Percentiles rank a stretch among this genome's conserved stretches.
Conservation (phyloP, 176 grass and related monocot genomes). For the Paspalum vaginatum region DNA sequence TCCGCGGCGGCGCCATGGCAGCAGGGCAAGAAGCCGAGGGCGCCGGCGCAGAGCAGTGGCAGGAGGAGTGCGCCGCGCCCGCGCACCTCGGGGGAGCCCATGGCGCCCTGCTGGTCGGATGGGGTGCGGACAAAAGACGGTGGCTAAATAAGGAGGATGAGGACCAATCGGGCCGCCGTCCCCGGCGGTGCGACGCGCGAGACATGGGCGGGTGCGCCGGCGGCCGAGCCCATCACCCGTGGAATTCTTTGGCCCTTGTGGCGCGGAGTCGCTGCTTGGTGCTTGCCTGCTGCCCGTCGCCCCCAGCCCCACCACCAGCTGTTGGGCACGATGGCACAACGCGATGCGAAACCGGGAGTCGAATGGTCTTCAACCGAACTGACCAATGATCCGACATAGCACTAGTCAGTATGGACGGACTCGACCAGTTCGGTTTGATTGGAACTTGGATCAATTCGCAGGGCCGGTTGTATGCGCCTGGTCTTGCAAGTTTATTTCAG, state of each 20-base stretch:
- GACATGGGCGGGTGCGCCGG: slow-evolving; percentile 15
- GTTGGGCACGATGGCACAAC: slow-evolving; percentile 10
- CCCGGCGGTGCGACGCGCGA: neutral
- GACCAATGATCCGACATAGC: neutral
- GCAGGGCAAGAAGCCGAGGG: slow-evolving; percentile 7
- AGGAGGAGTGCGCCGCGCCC: slow-evolving; percentile 13
- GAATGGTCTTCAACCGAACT: neutral
- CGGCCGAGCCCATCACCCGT: neutral
- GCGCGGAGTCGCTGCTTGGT: neutral
- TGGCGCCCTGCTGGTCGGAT: slow-evolving; percentile 11
- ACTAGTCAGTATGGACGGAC: slow-evolving; percentile 11
- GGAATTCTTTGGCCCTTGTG: slow-evolving; percentile 7
- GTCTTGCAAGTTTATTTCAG: neutral
- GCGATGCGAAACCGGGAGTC: neutral
- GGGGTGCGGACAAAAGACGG: slow-evolving; percentile 11
- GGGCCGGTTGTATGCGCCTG: neutral
- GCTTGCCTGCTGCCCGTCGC: neutral
- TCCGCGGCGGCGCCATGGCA: neutral
- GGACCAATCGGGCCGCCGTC: neutral
- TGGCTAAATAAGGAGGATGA: slow-evolving; percentile 42
- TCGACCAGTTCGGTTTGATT: neutral
- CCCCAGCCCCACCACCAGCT: neutral
- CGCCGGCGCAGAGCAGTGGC: slow-evolving; percentile 22
- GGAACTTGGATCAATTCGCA: too few relatives aligned
- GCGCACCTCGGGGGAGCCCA: slow-evolving; percentile 19